phyloP scores from a whole-genome alignment of 805 yeast species.

The Candida vaughaniae region DNA sequence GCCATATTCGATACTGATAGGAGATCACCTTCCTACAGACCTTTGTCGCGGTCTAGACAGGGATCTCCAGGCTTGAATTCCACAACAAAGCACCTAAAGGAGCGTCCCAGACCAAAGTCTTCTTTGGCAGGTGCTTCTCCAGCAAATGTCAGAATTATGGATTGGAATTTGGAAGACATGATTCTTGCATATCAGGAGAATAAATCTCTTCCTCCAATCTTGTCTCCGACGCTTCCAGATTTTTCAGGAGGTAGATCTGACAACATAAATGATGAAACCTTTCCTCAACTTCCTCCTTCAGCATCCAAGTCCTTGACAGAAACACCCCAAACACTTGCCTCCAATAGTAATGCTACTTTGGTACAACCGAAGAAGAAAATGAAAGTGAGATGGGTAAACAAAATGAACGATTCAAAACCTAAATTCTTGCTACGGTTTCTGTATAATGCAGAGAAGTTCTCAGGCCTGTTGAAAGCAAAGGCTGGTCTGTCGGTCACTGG shows the following conservation, averaged over 20 bases:
- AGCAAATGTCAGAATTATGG: background rate
- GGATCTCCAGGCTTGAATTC: conserved; percentile 4
- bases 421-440: conserved; percentile 16
- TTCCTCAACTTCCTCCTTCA: background rate
- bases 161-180: conserved; percentile 43
- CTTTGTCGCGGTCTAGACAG: conserved; percentile 2
- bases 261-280: conserved; percentile 5
- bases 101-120: conserved; percentile 4
- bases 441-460: conserved; percentile 1
- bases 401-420: conserved; percentile 20
- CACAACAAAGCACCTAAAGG: no score
- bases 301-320: background rate
- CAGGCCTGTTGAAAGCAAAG: background rate
- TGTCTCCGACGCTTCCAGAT: conserved; percentile 40
- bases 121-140: background rate
- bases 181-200: conserved; percentile 29
- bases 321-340: background rate
- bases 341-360: background rate
- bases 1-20: conserved; percentile 25
- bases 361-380: background rate
- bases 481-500: background rate
- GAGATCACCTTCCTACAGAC: background rate
- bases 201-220: conserved; percentile 35
- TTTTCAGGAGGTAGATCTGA: conserved; percentile 1
- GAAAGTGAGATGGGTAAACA: conserved; percentile 29